A percentile compares a stretch with the other conserved stretches of the same genome.
These are phyloP conservation scores for Pleurotus djamor DNA, from an alignment of 768 basidiomycete genomes.

Conservation along the genomic window DNA sequence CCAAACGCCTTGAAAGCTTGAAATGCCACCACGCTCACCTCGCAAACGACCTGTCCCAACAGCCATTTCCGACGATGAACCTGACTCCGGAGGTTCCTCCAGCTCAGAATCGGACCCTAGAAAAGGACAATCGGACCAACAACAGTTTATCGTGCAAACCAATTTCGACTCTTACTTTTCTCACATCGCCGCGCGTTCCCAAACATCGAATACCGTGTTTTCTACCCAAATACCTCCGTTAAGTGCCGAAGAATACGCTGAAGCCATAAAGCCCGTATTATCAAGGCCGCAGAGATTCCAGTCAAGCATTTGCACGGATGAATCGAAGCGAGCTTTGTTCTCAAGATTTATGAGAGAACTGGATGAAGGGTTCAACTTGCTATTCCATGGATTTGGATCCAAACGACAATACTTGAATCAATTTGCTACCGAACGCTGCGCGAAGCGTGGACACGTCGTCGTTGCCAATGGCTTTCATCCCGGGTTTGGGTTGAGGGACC, in stretches of 20 bases:
- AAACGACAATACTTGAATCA: constrained; percentile 76
- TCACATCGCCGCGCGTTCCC: constrained; percentile 54
- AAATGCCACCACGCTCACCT: constrained; percentile 5
- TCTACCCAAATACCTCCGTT: constrained; percentile 73
- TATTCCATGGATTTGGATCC: constrained; percentile 89
- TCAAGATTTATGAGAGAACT: constrained; percentile 70
- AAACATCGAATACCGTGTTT: constrained; percentile 80
- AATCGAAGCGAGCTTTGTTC: constrained; percentile 40
- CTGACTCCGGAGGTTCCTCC: not conserved
- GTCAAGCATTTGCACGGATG: constrained; percentile 27
- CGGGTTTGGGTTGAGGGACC: constrained; percentile 61
- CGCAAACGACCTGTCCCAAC: not conserved
- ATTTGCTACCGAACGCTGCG: constrained; percentile 60
- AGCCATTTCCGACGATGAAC: not conserved
- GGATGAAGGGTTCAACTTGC: constrained; percentile 79
- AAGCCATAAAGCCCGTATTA: constrained; percentile 31
- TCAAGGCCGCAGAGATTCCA: constrained; percentile 27
- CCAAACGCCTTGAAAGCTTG: not conserved
- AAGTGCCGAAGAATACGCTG: constrained; percentile 58
- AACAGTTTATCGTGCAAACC: constrained; percentile 51
- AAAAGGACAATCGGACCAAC: constrained; percentile 8
- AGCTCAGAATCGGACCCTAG: not conserved
- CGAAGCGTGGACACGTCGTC: constrained; percentile 66
- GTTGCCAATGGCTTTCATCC: constrained; percentile 81
- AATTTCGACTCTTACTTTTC: constrained; percentile 88